phyloP scores from a whole-genome alignment of 2,329 filamentous ascomycete genomes.

The Pseudogymnoascus sp. region DNA sequence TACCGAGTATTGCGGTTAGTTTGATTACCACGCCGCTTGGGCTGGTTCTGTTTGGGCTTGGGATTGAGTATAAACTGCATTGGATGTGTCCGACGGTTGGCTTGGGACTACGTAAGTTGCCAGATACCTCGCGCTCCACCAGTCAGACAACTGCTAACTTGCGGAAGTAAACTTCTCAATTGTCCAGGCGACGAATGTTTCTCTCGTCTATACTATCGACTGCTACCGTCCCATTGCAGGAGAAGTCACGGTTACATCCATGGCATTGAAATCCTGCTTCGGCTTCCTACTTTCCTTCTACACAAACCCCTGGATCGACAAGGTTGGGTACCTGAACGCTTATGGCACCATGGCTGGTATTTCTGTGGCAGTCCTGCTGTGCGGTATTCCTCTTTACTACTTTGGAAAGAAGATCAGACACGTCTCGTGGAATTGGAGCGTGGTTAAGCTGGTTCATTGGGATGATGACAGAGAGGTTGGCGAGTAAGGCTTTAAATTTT shows the following conservation, averaged over 20 bases:
- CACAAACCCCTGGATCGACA: constrained; percentile 49
- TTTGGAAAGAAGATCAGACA: constrained; percentile 43
- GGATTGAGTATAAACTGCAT: constrained; percentile 38
- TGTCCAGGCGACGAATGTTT: constrained; percentile 47
- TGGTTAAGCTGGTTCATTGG: constrained; percentile 42
- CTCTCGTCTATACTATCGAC: constrained; percentile 50
- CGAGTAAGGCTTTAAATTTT: constrained; percentile 31
- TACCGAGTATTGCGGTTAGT: constrained; percentile 45
- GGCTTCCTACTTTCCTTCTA: constrained; percentile 53
- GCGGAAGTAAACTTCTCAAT: constrained; percentile 45
- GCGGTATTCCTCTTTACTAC: constrained; percentile 44
- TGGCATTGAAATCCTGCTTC: constrained; percentile 49
- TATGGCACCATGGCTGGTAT: constrained; percentile 53
- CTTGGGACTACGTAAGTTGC: constrained; percentile 41
- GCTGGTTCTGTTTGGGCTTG: constrained; percentile 40
- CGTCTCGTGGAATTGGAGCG: constrained; percentile 39
- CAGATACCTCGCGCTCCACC: constrained; percentile 12
- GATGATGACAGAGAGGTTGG: constrained; percentile 46
- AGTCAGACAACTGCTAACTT: not conserved
- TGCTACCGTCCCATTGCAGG: constrained; percentile 49
- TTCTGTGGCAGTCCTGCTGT: constrained; percentile 36
- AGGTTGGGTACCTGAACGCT: constrained; percentile 41
- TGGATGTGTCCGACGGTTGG: constrained; percentile 51
- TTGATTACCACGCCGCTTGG: constrained; percentile 41
- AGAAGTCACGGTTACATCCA: constrained; percentile 44